Evolutionary conservation across 2,329 filamentous ascomycete genomes (phyloP), one percentile per base, ranked within the genome.

Genomic region (Chlorencoelia australis): DNA sequence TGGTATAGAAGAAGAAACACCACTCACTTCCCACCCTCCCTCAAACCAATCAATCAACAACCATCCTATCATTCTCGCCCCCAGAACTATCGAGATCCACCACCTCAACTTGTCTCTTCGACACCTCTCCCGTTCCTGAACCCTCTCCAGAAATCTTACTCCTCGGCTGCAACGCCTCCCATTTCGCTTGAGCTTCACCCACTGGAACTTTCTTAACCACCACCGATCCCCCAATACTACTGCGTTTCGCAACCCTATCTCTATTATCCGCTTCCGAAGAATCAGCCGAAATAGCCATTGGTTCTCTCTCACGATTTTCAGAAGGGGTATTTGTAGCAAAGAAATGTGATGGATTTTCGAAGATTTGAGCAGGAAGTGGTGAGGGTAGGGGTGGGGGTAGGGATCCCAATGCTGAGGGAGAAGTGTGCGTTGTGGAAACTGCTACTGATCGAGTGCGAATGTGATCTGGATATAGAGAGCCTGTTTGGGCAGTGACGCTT

Each of bases 81-180:
- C n/a, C n/a, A n/a, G n/a, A n/a, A n/a, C n/a, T n/a, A n/a, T n/a
- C n/a, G n/a, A n/a, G n/a, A n/a, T 11, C 24, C 2, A 9, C 5
- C 19, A 13, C 14, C 2, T 29, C 14, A 2, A 16, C 9, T 16
- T 11, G 18, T n/a, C 4, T 13, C n/a, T 20, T 28, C 8, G 19
- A n/a, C 5, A 7, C 9, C 14, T 14, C 8, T 9, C 5, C 28
- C 3, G 21, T 13, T 13, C 8, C n/a, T 13, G 4, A 16, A 5
- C n/a, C 20, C n/a, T 11, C 15, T 9, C 10, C 27, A 3, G 11
- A 6, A 14, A 20, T 20, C 1, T 32, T 9, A 3, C 24, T 14
- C 18, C 26, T 31, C 18, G 34, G 34, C 19, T 38, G 30, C 20
- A 41, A 30, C 11, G 34, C 29, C 20, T 41, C 39, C 39, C 39